Evolutionary conservation across 306 rosid genomes (phyloP).

Genomic region (Glycyrrhiza uralensis): DNA sequence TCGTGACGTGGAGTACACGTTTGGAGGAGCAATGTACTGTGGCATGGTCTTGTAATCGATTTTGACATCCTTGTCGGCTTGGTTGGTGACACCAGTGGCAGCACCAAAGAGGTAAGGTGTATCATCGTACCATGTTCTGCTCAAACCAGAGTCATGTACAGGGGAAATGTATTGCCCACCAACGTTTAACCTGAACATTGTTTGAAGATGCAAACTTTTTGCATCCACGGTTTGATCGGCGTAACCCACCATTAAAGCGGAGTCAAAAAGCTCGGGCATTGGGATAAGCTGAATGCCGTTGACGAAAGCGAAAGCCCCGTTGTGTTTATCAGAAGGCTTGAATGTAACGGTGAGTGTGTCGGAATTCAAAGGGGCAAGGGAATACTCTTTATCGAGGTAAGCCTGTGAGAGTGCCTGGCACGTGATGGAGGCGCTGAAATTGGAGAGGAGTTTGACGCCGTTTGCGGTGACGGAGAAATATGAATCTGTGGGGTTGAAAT

Average conservation of each 20-base stretch:
- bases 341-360: conserved; percentile 27
- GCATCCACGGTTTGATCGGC: conserved; percentile 20
- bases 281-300: conserved; percentile 40
- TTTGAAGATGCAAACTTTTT: conserved; percentile 23
- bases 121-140: conserved; percentile 52
- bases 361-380: conserved; percentile 38
- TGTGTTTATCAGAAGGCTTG: conserved; percentile 37
- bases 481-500: conserved; percentile 20
- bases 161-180: conserved; percentile 54
- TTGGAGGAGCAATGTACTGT: conserved; percentile 33
- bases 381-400: conserved; percentile 40
- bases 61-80: conserved; percentile 7
- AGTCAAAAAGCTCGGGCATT: conserved; percentile 39
- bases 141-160: conserved; percentile 35
- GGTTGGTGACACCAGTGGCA: conserved; percentile 28
- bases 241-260: conserved; percentile 25
- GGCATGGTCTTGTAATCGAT: conserved; percentile 35
- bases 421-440: conserved; percentile 42
- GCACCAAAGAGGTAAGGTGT: conserved; percentile 42
- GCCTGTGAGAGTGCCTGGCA: conserved; percentile 53
- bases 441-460: conserved; percentile 31
- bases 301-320: conserved; percentile 36
- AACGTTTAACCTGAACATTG: conserved; percentile 51
- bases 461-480: conserved; percentile 42
- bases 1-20: conserved; percentile 40